These are phyloP conservation scores for Globisporangium paroecandrum DNA, from an alignment of 352 stramenopile genomes.

Conservation along the genomic window DNA sequence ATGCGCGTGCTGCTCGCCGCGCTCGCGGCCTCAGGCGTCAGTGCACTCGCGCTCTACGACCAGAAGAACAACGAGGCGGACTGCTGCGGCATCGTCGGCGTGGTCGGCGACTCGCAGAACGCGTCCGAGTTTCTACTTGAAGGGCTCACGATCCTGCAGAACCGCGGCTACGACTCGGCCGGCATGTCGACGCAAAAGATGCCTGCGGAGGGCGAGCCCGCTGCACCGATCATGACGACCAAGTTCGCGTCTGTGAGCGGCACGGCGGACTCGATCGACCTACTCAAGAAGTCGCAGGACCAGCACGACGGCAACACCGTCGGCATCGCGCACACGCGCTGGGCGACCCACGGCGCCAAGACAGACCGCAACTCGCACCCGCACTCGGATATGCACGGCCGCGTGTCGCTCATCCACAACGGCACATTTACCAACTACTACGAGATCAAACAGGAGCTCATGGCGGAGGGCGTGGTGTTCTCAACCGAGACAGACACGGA, in stretches of 20 bases:
- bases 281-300: slow-evolving; percentile 77
- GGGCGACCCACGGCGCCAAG: slow-evolving; percentile 97
- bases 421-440: slow-evolving; percentile 98
- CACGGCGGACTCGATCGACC: slow-evolving; percentile 91
- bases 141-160: slow-evolving; percentile 88
- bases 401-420: slow-evolving; percentile 98
- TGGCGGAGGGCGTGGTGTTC: slow-evolving; percentile 91
- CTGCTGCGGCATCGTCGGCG: slow-evolving; percentile 77
- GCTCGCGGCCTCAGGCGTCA: neutral
- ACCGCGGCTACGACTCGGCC: slow-evolving; percentile 98
- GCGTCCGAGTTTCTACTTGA: slow-evolving; percentile 82
- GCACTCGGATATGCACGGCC: slow-evolving; percentile 91
- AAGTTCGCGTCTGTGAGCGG: slow-evolving; percentile 93
- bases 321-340: slow-evolving; percentile 99
- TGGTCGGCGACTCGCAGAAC: slow-evolving; percentile 64
- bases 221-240: slow-evolving; percentile 77
- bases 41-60: slow-evolving; percentile 6
- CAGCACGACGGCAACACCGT: slow-evolving; percentile 86
- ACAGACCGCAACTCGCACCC: slow-evolving; percentile 99
- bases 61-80: slow-evolving; percentile 24
- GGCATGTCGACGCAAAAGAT: slow-evolving; percentile 93
- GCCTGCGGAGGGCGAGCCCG: slow-evolving; percentile 26
- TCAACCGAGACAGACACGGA: slow-evolving; percentile 97
- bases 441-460: slow-evolving; percentile 86
- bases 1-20: slow-evolving; percentile 3